Base-by-base conservation (phyloP, 2,329 filamentous ascomycete species). In the Fusarium mangiferae region DNA sequence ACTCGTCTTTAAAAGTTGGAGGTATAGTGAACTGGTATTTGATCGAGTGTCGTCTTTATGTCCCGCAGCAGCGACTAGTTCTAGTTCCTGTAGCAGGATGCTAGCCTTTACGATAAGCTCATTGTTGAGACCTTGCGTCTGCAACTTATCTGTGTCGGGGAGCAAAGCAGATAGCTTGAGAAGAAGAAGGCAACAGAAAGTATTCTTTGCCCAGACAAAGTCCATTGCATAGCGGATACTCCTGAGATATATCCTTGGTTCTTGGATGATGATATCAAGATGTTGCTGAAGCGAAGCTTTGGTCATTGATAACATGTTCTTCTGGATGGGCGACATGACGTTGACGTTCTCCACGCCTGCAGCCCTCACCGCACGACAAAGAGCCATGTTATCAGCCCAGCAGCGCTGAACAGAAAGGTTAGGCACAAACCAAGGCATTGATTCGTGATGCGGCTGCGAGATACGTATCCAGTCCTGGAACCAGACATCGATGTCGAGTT, bases 331-430 rank as follows among this genome's bases (percentile, higher is more conserved):
- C 1, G 67, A 70, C 67, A 70, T 70, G 1, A 70, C 52, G 3
- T 70, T 66, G 9, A 70, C 67, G 4, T 70, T 70, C 17, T 70
- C 66, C 0, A 70, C 67, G 2, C 67, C 67, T 1, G 67, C 66
- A 11, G 67, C 67, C 9, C 66, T 38, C 0, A 70, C 52, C 0
- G 66, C 66, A 12, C 67, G 59, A 12, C 67, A 70, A 2, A 70
- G 59, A 30, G 66, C 66, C 52, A 70, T 70, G 7, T 66, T 70
- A 2, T 70, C 66, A 15, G 67, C 67, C 67, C 67, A 70, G 7
- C 66, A 70, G 12, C 66, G 60, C 11, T 70, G 67, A 1, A 70
- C 59, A 1, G 59, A 59, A 0, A 70, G 5, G 2, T 70, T 70
- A 2, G 66, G 67, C 0, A 58, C 66, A 1, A 70, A 70, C 67